A percentile compares a stretch with the other conserved stretches of the same genome.
These are phyloP conservation scores for Physcia stellaris DNA, from an alignment of 495 filamentous ascomycete genomes.

Conservation along the genomic window DNA sequence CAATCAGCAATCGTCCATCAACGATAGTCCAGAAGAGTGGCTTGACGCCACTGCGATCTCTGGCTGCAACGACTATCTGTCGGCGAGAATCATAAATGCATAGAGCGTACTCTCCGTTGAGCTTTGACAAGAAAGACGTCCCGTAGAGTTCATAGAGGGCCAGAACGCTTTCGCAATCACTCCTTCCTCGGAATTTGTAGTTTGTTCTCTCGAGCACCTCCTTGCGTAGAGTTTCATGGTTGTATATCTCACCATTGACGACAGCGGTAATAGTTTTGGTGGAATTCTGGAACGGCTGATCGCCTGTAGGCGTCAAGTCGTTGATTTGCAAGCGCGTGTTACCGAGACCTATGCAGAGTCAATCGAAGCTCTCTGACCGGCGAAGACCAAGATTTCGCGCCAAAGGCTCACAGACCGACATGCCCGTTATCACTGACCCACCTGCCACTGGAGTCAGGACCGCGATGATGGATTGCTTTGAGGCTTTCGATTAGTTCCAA, in stretches of 20 bases:
- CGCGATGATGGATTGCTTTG: constrained; percentile 35
- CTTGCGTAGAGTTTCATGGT: constrained; percentile 26
- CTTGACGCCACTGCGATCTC: constrained; percentile 41
- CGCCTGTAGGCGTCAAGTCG: constrained; percentile 30
- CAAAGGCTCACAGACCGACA: constrained; percentile 24
- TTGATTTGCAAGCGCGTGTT: constrained; percentile 37
- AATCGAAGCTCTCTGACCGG: constrained; percentile 17
- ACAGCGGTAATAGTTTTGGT: constrained; percentile 31
- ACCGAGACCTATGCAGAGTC: too few species aligned
- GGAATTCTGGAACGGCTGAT: constrained; percentile 32
- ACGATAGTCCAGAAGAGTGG: constrained; percentile 33
- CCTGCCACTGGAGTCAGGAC: constrained; percentile 30
- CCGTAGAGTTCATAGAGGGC: constrained; percentile 36
- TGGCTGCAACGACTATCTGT: constrained; percentile 26
- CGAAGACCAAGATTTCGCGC: not conserved
- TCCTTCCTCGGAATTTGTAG: constrained; percentile 29
- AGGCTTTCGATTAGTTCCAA: too few species aligned
- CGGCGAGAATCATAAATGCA: constrained; percentile 28
- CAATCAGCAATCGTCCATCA: constrained; percentile 23
- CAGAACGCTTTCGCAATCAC: constrained; percentile 35
- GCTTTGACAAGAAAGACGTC: constrained; percentile 26
- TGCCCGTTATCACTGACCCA: constrained; percentile 30
- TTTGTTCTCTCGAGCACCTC: constrained; percentile 15
- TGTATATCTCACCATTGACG: constrained; percentile 44
- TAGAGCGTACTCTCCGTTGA: constrained; percentile 39